Conservation (phyloP, 1,139 yeast species). For the Meyerozyma athensensis region DNA sequence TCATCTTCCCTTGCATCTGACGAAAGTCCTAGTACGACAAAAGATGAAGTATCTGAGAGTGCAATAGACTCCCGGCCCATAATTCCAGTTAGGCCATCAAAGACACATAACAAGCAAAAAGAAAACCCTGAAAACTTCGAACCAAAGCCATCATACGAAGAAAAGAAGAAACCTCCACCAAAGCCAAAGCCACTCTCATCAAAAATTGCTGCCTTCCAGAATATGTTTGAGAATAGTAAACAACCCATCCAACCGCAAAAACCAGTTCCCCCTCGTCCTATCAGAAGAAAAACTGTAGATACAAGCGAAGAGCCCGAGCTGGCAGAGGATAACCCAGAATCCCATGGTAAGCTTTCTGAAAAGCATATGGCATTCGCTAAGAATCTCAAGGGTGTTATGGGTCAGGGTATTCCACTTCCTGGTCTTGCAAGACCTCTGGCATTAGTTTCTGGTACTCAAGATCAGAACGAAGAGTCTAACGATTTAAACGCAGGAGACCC, state of each 20-base stretch:
- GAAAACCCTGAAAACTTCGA: background rate
- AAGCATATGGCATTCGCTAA: conserved; percentile 48
- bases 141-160: background rate
- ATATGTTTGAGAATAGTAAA: conserved; percentile 40
- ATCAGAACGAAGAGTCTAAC: background rate
- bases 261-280: conserved; percentile 7
- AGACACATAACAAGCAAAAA: conserved; percentile 4
- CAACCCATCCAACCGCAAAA: conserved; percentile 13
- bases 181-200: conserved; percentile 74
- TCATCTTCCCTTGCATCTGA: no score
- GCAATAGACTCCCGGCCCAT: no score
- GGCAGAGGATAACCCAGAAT: conserved; percentile 8
- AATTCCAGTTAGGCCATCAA: background rate
- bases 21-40: no score
- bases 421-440: conserved; percentile 47
- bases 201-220: conserved; percentile 75
- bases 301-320: conserved; percentile 6
- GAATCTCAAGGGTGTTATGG: conserved; percentile 54
- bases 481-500: background rate
- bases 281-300: background rate
- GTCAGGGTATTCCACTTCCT: conserved; percentile 53
- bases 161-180: conserved; percentile 41
- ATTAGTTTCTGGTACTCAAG: background rate
- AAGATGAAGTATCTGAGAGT: no score
- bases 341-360: conserved; percentile 21